Evolutionary conservation across 2,329 filamentous ascomycete species (phyloP), one percentile per base, ranked within the genome.

Genomic region (Aureobasidium zeae): DNA sequence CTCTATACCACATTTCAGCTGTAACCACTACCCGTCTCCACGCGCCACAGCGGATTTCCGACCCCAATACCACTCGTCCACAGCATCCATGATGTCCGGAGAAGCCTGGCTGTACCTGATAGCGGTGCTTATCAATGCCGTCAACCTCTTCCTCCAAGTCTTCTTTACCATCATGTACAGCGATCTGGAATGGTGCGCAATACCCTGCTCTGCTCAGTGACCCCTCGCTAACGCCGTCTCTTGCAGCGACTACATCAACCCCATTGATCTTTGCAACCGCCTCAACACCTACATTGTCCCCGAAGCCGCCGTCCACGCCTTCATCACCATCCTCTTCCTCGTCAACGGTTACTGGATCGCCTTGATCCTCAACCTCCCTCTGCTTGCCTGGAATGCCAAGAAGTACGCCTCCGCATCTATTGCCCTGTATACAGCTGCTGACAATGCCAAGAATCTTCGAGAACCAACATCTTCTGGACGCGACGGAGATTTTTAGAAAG

Each of bases 141-240:
- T 98, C 79, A 98, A 98, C 75, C 78, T 98, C 62, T 98, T 98
- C 70, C 77, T 98, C 47, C 93, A 98, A 73, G 91, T 98, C 58
- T 98, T 98, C 77, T 98, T 98, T 73, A 98, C 91, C 47, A 98
- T 98, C 63, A 98, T 98, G 93, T 98, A 96, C 72, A 94, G 86
- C 68, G 91, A 98, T 76, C 71, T 98, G 60, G 91, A 98, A 83
- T 98, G 91, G 88, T 94, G 72, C 61, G 85, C 16, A 17, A 26
- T 20, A 16, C 39, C 31, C n/a, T 16, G n/a, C 24, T 21, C 5
- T 15, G 13, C 15, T 12, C 13, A 9, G 17, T 48, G n/a, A n/a
- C n/a, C n/a, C n/a, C n/a, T n/a, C n/a, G 48, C 45, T 43, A 26
- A 34, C 38, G 20, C 28, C 15, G 5, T 28, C 12, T 12, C 25